These are phyloP conservation scores for Backusella parvicylindrica DNA, from an alignment of 192 early-diverging fungal genomes.

Conservation along the genomic window DNA sequence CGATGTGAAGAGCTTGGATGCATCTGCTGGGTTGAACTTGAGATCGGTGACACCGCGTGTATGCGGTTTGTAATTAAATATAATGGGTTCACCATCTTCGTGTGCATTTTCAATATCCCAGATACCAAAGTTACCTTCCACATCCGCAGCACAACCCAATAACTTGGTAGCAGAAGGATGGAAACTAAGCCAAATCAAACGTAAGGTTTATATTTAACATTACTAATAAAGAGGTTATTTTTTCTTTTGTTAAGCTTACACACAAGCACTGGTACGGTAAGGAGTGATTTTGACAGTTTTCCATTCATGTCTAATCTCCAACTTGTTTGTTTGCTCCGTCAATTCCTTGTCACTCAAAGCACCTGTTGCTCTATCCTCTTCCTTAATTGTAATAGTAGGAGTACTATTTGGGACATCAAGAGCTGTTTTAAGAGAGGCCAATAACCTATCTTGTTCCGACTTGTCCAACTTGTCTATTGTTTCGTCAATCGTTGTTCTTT, in stretches of 20 bases:
- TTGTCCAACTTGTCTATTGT: slow-evolving; percentile 5
- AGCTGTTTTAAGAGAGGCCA: slow-evolving; percentile 2
- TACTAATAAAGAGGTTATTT: neutral
- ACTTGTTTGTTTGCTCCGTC: slow-evolving; percentile 19
- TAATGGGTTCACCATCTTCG: slow-evolving; percentile 40
- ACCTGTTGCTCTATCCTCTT: neutral
- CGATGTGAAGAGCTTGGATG: slow-evolving; percentile 44
- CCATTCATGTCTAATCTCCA: slow-evolving; percentile 41
- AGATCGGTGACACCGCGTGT: slow-evolving; percentile 45
- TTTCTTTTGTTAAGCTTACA: slow-evolving; percentile 18
- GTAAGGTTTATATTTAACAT: neutral
- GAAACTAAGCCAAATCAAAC: slow-evolving; percentile 29
- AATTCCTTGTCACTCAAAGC: slow-evolving; percentile 10
- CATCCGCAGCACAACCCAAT: slow-evolving; percentile 47
- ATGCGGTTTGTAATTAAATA: slow-evolving; percentile 53
- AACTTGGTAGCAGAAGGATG: slow-evolving; percentile 55
- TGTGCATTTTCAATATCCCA: slow-evolving; percentile 55
- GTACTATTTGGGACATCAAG: slow-evolving; percentile 1
- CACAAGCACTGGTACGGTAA: slow-evolving; percentile 38
- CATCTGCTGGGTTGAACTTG: slow-evolving; percentile 43
- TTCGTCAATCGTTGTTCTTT: neutral
- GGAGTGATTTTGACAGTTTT: slow-evolving; percentile 49
- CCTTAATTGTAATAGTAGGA: neutral
- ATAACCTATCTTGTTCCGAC: slow-evolving; percentile 7
- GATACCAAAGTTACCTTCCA: slow-evolving; percentile 49